Evolutionary conservation across 495 filamentous ascomycete genomes (phyloP).

Genomic region (Sabuloglossum arenarium): DNA sequence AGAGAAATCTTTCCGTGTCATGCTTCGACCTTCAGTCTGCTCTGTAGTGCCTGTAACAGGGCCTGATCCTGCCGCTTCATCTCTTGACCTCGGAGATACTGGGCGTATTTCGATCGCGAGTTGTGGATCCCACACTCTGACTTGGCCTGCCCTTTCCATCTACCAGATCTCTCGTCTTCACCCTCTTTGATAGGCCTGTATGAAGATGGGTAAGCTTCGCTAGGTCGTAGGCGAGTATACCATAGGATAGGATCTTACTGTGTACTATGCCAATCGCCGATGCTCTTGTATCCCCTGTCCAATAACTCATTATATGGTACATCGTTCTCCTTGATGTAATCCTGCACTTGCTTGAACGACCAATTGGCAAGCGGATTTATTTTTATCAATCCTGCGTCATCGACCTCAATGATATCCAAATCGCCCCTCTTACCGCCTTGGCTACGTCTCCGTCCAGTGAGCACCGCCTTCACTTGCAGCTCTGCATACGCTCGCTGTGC

Average conservation of each 20-base stretch:
- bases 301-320: conserved; percentile 89
- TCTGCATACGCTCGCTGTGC: conserved; percentile 81
- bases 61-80: conserved; percentile 31
- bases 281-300: conserved; percentile 83
- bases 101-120: conserved; percentile 75
- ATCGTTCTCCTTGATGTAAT: conserved; percentile 63
- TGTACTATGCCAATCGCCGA: conserved; percentile 96
- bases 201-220: conserved; percentile 5
- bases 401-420: conserved; percentile 76
- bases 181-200: conserved; percentile 55
- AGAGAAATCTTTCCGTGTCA: not conserved
- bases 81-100: conserved; percentile 58
- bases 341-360: conserved; percentile 74
- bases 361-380: conserved; percentile 98
- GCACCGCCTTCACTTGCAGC: conserved; percentile 71
- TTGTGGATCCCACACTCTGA: conserved; percentile 98
- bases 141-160: conserved; percentile 90
- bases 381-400: conserved; percentile 85
- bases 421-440: conserved; percentile 86
- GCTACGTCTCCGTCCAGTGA: conserved; percentile 83
- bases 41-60: not conserved
- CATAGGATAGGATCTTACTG: conserved; percentile 15
- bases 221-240: not conserved
- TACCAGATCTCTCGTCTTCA: conserved; percentile 90
- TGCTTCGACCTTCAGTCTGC: not conserved